Evolutionary conservation across 305 asterid species (phyloP).

Genomic region (Withania somnifera): DNA sequence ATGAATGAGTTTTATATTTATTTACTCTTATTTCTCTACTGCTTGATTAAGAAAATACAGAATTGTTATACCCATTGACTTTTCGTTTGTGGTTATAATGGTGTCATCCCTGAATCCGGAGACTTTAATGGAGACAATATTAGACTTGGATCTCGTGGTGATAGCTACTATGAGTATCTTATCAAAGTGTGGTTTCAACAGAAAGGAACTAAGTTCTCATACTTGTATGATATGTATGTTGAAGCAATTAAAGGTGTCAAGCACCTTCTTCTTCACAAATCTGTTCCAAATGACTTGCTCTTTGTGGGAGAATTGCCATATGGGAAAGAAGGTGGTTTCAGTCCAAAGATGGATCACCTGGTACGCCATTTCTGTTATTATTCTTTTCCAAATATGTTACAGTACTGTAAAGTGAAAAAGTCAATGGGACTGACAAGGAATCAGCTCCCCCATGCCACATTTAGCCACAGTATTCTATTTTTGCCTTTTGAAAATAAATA

Average conservation of each 20-base stretch:
- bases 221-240: slow-evolving; percentile 67
- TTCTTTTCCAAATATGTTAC: not conserved
- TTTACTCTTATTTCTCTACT: not conserved
- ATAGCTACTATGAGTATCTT: slow-evolving; percentile 96
- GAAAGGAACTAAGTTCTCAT: slow-evolving; percentile 50
- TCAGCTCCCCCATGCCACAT: not conserved
- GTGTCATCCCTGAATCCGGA: slow-evolving; percentile 80
- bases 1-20: not conserved
- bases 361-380: slow-evolving; percentile 26
- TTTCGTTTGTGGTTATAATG: slow-evolving; percentile 15
- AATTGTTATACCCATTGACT: not conserved
- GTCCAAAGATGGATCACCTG: slow-evolving; percentile 99
- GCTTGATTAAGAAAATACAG: not conserved
- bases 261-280: slow-evolving; percentile 70
- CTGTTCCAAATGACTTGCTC: slow-evolving; percentile 77
- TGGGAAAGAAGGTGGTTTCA: slow-evolving; percentile 60
- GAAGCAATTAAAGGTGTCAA: slow-evolving; percentile 88
- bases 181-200: slow-evolving; percentile 91
- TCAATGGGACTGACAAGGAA: not conserved
- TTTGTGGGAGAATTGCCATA: slow-evolving; percentile 89
- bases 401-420: not conserved
- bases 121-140: slow-evolving; percentile 82
- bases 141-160: slow-evolving; percentile 98
- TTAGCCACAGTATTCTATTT: not conserved
- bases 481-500: not conserved